Percentiles rank a stretch among this genome's conserved stretches.
Evolutionary conservation across 2,329 filamentous ascomycete genomes (phyloP).

Genomic region (Lachnellula subtilissima): DNA sequence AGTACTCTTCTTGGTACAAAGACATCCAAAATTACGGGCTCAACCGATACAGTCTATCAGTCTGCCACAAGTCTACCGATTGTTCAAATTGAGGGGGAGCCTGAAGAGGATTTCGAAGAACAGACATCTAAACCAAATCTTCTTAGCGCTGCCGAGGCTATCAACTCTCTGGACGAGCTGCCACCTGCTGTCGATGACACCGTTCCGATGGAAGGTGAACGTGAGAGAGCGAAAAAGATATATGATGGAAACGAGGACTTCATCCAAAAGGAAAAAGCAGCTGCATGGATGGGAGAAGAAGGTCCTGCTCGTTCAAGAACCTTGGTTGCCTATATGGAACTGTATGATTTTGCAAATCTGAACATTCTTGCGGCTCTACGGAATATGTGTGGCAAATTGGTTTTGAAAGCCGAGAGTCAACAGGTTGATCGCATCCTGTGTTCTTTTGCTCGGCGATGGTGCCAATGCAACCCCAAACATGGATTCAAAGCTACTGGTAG

Average conservation of each 20-base stretch:
- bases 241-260: slow-evolving; percentile 82
- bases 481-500: slow-evolving; percentile 85
- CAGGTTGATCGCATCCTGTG: slow-evolving; percentile 94
- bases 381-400: slow-evolving; percentile 72
- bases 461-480: slow-evolving; percentile 84
- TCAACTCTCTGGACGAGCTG: slow-evolving; percentile 14
- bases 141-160: slow-evolving; percentile 31
- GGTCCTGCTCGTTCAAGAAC: slow-evolving; percentile 54
- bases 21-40: slow-evolving; percentile 33
- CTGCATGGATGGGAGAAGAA: slow-evolving; percentile 75
- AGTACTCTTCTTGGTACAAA: slow-evolving; percentile 26
- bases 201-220: slow-evolving; percentile 50
- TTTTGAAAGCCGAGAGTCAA: slow-evolving; percentile 88
- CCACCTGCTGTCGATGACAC: slow-evolving; percentile 4
- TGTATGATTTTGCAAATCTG: slow-evolving; percentile 79
- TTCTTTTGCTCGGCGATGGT: slow-evolving; percentile 86
- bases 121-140: slow-evolving; percentile 5
- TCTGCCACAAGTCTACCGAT: slow-evolving; percentile 45
- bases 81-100: slow-evolving; percentile 45
- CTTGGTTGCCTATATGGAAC: slow-evolving; percentile 77
- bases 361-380: slow-evolving; percentile 77
- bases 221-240: slow-evolving; percentile 73
- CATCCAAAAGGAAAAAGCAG: slow-evolving; percentile 72
- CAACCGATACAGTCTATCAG: slow-evolving; percentile 41
- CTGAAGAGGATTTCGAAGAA: slow-evolving; percentile 37